Base-by-base conservation (phyloP, 441 rosid genomes). In the Geranium incanum region DNA sequence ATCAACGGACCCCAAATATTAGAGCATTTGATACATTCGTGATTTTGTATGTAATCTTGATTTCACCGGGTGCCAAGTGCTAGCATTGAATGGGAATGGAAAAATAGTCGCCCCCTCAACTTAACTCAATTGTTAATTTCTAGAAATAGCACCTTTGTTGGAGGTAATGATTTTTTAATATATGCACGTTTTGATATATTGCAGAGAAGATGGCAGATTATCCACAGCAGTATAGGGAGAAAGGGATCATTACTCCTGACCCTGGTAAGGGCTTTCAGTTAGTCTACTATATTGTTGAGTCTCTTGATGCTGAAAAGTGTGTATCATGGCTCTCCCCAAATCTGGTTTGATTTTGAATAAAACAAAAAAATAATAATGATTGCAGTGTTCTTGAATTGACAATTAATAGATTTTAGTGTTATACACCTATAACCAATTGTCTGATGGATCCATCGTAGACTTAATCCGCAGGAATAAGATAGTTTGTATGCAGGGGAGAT, bases 181-280 rank as follows among this genome's bases (percentile, higher is more conserved):
- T 50, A 50, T 12, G 59, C 59, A 50, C 12, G 59, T 50, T 13
- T 13, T 50, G 16, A 50, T 50, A 16, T 50, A 50, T 78, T 76
- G 23, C 88, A 87, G 96, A 83, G 75, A 88, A 86, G 86, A 74
- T 81, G 81, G 63, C 76, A 62, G 97, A 83, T 76, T 81, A 59
- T 81, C 73, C 82, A 50, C 86, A 74, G 36, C 86, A 79, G 43
- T 82, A 67, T 62, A 55, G 72, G 79, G 91, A 84, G 75, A 86
- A 79, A 72, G 84, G 80, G 63, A 81, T 65, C 52, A 36, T 15
- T 59, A 55, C 75, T 76, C 85, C 68, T 74, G 88, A 86, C 63
- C 75, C 77, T 36, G 90, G 91, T 90, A 83, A 75, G 65, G 45
- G 13, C 67, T 68, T 68, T 73, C 52, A 50, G 19, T 65, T 69